Conservation (phyloP, 2,329 filamentous ascomycete genomes). For the Fusarium humuli region DNA sequence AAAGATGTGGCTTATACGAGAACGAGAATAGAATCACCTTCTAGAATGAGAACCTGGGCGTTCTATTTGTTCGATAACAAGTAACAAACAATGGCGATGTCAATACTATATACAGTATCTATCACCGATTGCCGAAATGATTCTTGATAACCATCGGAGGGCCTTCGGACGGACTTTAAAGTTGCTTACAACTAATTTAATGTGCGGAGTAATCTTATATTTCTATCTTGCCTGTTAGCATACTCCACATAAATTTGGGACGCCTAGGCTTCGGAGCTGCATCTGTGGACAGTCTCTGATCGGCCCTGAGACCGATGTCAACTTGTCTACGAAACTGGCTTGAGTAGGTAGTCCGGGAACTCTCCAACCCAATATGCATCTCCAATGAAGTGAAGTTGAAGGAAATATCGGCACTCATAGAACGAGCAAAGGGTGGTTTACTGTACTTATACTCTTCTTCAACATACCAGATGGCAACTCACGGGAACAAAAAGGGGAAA, state of each 20-base stretch:
- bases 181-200: not conserved
- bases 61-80: not conserved
- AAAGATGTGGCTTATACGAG: not conserved
- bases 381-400: not conserved
- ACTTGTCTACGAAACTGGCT: not conserved
- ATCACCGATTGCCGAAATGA: not conserved
- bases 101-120: not conserved
- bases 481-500: not conserved
- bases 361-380: not conserved
- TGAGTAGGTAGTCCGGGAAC: not conserved
- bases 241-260: not conserved
- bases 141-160: not conserved
- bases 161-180: not conserved
- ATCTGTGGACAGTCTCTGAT: not conserved
- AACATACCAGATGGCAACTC: not conserved
- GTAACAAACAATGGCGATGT: not conserved
- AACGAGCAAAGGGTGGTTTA: not conserved
- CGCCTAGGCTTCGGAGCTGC: not conserved
- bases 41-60: conserved; percentile 2
- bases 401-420: not conserved
- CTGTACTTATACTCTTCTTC: not conserved
- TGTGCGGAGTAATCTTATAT: not conserved
- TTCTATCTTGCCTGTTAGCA: not conserved
- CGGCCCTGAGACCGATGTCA: not conserved
- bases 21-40: conserved; percentile 4